Conservation (phyloP, 208 protist genomes). For the Tetramitus jugosus region DNA sequence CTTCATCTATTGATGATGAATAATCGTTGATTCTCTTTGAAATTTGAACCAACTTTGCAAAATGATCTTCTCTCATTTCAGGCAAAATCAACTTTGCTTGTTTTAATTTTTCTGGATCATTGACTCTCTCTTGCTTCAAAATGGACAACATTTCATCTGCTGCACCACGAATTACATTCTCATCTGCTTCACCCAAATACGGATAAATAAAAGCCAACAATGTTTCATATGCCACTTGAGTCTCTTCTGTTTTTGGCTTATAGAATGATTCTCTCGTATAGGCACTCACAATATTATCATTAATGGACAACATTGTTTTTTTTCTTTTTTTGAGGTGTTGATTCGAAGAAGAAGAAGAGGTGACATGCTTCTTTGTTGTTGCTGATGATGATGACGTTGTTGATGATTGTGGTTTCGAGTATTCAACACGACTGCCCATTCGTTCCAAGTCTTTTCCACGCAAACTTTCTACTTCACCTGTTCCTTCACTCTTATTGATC, state of each 20-base stretch:
- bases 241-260: slow-evolving; percentile 17
- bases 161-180: background rate
- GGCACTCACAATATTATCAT: too few relatives aligned
- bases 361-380: too few relatives aligned
- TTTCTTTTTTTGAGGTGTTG: too few relatives aligned
- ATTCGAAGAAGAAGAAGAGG: too few relatives aligned
- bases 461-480: slow-evolving; percentile 10
- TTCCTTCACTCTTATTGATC: background rate
- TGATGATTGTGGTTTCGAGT: too few relatives aligned
- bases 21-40: slow-evolving; percentile 6
- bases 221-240: background rate
- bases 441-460: background rate
- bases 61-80: background rate
- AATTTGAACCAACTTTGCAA: background rate
- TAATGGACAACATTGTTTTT: too few relatives aligned
- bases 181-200: background rate
- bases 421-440: background rate
- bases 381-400: too few relatives aligned
- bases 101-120: background rate
- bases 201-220: background rate
- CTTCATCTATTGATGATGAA: too few relatives aligned
- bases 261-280: too few relatives aligned
- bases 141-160: slow-evolving; percentile 20
- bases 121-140: slow-evolving; percentile 4
- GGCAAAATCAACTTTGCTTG: background rate